A percentile compares a stretch with the other conserved stretches of the same genome.
phyloP scores from a whole-genome alignment of 208 protist species.

The Ichthyophonus hoferi region DNA sequence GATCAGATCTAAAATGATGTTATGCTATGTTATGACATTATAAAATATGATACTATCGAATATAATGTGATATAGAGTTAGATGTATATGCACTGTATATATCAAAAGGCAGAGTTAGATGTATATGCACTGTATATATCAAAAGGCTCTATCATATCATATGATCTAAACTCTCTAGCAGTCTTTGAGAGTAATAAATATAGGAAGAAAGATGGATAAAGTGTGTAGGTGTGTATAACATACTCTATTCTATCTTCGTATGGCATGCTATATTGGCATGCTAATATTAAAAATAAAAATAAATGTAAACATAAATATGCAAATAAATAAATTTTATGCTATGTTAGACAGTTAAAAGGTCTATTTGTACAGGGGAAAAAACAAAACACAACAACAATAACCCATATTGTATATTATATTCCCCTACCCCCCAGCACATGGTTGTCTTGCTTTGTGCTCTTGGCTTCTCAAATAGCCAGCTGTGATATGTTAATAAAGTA shows the following conservation, averaged over 20 bases:
- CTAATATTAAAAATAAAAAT: too few species aligned
- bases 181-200: too few species aligned
- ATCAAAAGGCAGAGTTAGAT: too few species aligned
- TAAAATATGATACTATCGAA: too few species aligned
- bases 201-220: not conserved
- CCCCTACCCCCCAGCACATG: not conserved
- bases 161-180: too few species aligned
- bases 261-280: too few species aligned
- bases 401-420: not conserved
- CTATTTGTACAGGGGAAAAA: not conserved
- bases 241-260: not conserved
- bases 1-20: too few species aligned
- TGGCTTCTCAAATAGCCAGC: slow-evolving; percentile 31
- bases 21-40: too few species aligned
- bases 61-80: too few species aligned
- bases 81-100: too few species aligned
- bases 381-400: not conserved
- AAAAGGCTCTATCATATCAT: too few species aligned
- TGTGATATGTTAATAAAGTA: slow-evolving; percentile 33
- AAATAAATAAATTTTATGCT: not conserved
- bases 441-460: not conserved
- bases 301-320: not conserved
- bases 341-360: not conserved
- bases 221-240: not conserved
- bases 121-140: too few species aligned